Conservation (phyloP, 1,284 basidiomycete genomes). For the Rhodotorula sp. region DNA sequence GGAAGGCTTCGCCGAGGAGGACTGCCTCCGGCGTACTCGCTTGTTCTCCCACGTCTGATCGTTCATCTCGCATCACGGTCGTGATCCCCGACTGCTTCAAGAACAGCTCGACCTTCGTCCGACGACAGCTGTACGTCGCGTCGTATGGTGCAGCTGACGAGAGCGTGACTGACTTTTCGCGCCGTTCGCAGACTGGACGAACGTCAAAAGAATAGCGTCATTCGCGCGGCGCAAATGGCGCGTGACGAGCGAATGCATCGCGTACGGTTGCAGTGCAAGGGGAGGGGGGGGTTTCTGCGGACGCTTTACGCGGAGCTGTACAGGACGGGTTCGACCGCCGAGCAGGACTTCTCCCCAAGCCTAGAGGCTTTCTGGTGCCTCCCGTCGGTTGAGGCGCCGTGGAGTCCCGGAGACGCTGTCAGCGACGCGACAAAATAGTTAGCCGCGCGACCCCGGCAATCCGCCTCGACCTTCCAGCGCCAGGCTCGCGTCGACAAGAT, state of each 20-base stretch:
- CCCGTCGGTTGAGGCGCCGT: background rate
- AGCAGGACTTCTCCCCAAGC: background rate
- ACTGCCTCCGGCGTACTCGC: too few species aligned
- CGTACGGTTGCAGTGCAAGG: background rate
- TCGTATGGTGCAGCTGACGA: too few species aligned
- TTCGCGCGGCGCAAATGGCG: background rate
- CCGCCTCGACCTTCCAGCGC: background rate
- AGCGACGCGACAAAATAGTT: background rate
- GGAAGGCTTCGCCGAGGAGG: too few species aligned
- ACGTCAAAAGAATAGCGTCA: too few species aligned
- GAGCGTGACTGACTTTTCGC: too few species aligned
- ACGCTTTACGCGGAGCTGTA: background rate
- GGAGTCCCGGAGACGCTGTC: background rate
- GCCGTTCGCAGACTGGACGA: too few species aligned
- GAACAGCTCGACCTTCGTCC: too few species aligned
- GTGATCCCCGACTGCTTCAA: too few species aligned
- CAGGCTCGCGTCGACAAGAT: background rate
- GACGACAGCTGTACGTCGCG: too few species aligned
- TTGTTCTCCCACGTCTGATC: too few species aligned
- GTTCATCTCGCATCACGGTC: too few species aligned
- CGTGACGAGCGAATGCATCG: rapidly evolving
- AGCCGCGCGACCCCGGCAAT: background rate
- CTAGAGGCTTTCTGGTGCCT: background rate
- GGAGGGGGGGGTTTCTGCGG: rapidly evolving
- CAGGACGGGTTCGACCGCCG: background rate